These are phyloP conservation scores for Penicillium sp. DNA, from an alignment of 2,329 filamentous ascomycete genomes.

Conservation along the genomic window DNA sequence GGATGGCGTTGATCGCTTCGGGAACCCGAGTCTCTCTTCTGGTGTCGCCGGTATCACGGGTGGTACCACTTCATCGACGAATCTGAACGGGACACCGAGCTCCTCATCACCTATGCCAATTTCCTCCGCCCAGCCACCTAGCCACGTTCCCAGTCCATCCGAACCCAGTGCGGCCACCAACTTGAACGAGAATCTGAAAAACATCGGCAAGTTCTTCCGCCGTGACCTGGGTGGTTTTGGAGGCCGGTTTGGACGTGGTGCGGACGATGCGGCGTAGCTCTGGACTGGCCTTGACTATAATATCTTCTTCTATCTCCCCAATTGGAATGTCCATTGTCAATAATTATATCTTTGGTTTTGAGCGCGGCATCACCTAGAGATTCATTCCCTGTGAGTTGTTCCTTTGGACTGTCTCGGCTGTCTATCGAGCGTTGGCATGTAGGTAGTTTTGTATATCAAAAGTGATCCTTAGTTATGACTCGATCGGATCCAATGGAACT, in stretches of 20 bases:
- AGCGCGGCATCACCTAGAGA: not conserved
- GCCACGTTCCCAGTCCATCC: conserved; percentile 21
- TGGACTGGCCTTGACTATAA: too few species aligned
- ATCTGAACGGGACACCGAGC: conserved; percentile 27
- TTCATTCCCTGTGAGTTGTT: not conserved
- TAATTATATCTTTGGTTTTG: not conserved
- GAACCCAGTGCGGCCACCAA: conserved; percentile 56
- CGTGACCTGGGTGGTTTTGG: conserved; percentile 78
- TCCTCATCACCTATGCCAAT: conserved; percentile 26
- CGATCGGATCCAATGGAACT: too few species aligned
- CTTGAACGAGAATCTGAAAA: conserved; percentile 90
- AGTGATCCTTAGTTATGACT: too few species aligned
- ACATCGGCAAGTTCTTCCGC: conserved; percentile 93
- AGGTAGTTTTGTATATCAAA: too few species aligned
- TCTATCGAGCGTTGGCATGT: too few species aligned
- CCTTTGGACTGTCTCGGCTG: not conserved
- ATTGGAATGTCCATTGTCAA: conserved; percentile 1
- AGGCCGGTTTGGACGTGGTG: conserved; percentile 60
- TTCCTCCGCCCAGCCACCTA: conserved; percentile 21
- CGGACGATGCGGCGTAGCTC: conserved; percentile 19
- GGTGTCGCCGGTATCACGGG: conserved; percentile 32
- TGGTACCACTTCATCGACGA: conserved; percentile 29
- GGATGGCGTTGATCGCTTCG: conserved; percentile 76
- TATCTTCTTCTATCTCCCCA: too few species aligned
- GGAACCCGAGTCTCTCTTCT: conserved; percentile 54